A percentile compares a stretch with the other conserved stretches of the same genome.
phyloP scores from a whole-genome alignment of 2,329 filamentous ascomycete genomes.

The Macrophomina pseudophaseolina region DNA sequence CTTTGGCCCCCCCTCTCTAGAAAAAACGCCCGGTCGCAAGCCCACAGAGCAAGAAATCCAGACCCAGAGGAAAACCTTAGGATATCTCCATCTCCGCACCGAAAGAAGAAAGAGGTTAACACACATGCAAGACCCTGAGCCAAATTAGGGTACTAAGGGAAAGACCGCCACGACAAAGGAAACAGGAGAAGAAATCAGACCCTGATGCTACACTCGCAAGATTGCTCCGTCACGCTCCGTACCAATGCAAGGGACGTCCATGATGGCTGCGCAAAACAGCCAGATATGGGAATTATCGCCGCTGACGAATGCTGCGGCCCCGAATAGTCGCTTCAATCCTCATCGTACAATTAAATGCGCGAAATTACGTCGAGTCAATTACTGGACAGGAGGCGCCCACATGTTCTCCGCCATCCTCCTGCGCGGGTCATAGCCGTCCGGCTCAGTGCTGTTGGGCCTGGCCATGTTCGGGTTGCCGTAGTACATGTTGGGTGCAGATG shows the following conservation, averaged over 20 bases:
- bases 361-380: slow-evolving; percentile 30
- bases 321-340: slow-evolving; percentile 7
- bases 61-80: slow-evolving; percentile 26
- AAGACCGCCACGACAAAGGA: slow-evolving; percentile 34
- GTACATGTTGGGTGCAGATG: slow-evolving; percentile 68
- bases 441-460: slow-evolving; percentile 75
- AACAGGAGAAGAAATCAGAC: slow-evolving; percentile 32
- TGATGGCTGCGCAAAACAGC: slow-evolving; percentile 3
- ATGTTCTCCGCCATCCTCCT: slow-evolving; percentile 45
- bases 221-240: slow-evolving; percentile 27
- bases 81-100: slow-evolving; percentile 27
- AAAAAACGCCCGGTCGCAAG: slow-evolving; percentile 26
- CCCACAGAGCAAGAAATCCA: slow-evolving; percentile 23
- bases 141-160: slow-evolving; percentile 25
- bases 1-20: slow-evolving; percentile 27
- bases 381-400: slow-evolving; percentile 51
- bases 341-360: slow-evolving; percentile 32
- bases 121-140: slow-evolving; percentile 28
- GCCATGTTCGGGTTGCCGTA: slow-evolving; percentile 73
- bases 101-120: slow-evolving; percentile 30
- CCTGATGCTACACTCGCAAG: slow-evolving; percentile 27
- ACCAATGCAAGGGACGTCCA: slow-evolving; percentile 27
- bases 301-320: slow-evolving; percentile 12
- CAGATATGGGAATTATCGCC: slow-evolving; percentile 23
- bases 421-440: slow-evolving; percentile 52